Base-by-base conservation (phyloP, 129 eudicot species). In the Saussurea involucrata region DNA sequence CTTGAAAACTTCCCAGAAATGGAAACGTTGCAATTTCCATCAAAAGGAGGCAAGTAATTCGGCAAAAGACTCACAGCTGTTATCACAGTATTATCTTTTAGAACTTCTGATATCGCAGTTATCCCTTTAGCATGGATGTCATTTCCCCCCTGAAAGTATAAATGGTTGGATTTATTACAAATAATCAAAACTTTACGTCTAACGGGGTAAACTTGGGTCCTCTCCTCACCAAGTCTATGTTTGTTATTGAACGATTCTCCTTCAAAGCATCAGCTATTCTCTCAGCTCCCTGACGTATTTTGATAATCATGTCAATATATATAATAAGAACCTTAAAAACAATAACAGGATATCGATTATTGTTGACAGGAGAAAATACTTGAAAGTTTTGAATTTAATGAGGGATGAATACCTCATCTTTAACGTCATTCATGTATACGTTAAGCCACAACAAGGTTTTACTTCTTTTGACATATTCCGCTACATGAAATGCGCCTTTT, bases 371-470 rank as follows among this genome's bases (percentile, higher is more conserved):
- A 37, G 37, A 33, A 61, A 33, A 40, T 5, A 21, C 25, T 22
- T 8, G 9, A 25, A 12, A n/a, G 28, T 66, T 57, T 11, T 40
- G 10, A 69, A 74, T 18, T 18, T 31, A 53, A 72, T 29, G 31
- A 27, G 60, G 63, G 24, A 53, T 34, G 4, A 34, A 13, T 87
- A 94, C 98, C 98, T 94, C 98, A 81, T 94, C 98, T 79, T 86
- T 84, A 79, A 94, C 89, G 85, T 91, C 98, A 78, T 94, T 94
- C 97, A 89, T 91, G 85, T 89, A 91, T 44, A 94, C 67, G 67
- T 78, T 91, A 73, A 94, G 83, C 93, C 89, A 89, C 69, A 83
- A 27, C 83, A 94, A 80, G 67, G 83, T 84, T 87, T 91, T 94
- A 84, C 87, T 89, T 78, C 84, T 85, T 85, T 86, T 91, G 37